Percentiles rank a stretch among this genome's conserved stretches.
These are phyloP conservation scores for Lumnitzera littorea DNA, from an alignment of 345 rosid genomes.

Conservation along the genomic window DNA sequence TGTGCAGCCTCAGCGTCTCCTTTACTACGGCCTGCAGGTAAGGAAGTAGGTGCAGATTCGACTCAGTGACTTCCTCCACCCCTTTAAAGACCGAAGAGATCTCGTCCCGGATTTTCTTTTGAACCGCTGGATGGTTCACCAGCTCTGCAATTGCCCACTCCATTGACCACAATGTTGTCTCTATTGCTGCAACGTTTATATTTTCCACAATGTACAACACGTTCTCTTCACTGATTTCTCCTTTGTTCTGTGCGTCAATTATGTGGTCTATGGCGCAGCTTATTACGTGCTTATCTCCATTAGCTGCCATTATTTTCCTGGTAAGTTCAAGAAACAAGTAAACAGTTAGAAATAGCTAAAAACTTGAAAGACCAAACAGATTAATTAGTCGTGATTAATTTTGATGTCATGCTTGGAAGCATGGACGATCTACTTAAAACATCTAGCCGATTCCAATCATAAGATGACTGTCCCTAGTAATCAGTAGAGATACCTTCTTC, in stretches of 20 bases:
- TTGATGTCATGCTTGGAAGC: too few species aligned
- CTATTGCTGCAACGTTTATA: slow-evolving; percentile 67
- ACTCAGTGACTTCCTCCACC: slow-evolving; percentile 24
- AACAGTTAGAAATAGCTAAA: too few species aligned
- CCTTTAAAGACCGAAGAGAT: slow-evolving; percentile 28
- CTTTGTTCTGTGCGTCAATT: slow-evolving; percentile 47
- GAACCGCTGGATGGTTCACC: slow-evolving; percentile 47
- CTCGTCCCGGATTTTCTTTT: slow-evolving; percentile 39
- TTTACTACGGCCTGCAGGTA: slow-evolving; percentile 52
- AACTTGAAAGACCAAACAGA: too few species aligned
- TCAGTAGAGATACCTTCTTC: slow-evolving; percentile 25
- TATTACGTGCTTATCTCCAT: slow-evolving; percentile 40
- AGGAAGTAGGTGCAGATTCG: slow-evolving; percentile 31
- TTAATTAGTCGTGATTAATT: too few species aligned
- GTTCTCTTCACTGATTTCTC: slow-evolving; percentile 53
- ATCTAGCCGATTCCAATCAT: too few species aligned
- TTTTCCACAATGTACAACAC: slow-evolving; percentile 64
- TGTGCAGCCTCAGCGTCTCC: slow-evolving; percentile 49
- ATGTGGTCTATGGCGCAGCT: slow-evolving; percentile 51
- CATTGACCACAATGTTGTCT: slow-evolving; percentile 64
- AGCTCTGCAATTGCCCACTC: slow-evolving; percentile 69
- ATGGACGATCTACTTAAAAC: too few species aligned
- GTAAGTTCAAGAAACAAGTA: neutral
- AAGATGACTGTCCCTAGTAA: neutral
- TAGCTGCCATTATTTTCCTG: slow-evolving; percentile 43